Evolutionary conservation across 345 rosid genomes (phyloP).

Genomic region (Passiflora organensis): DNA sequence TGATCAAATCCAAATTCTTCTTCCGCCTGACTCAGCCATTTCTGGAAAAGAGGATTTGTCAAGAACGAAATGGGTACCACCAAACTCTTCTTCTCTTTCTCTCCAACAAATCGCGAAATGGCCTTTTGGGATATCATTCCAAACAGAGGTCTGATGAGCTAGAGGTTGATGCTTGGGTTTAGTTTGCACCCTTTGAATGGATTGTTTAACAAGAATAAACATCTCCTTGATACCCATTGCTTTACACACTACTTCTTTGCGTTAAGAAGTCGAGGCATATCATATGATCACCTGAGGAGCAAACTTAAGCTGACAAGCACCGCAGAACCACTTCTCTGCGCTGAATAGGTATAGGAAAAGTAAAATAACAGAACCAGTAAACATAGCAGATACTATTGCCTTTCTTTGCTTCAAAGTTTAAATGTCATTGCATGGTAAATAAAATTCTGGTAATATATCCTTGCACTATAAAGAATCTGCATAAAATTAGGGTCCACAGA

Average conservation of each 20-base stretch:
- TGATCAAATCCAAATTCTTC: constrained; percentile 11
- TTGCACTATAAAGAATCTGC: background rate
- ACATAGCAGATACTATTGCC: too few relatives aligned
- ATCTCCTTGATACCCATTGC: background rate
- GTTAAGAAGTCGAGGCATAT: too few relatives aligned
- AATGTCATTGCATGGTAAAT: background rate
- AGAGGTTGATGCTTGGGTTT: background rate
- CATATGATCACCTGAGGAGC: too few relatives aligned
- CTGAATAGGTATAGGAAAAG: too few relatives aligned
- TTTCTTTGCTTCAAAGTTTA: too few relatives aligned
- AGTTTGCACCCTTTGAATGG: background rate
- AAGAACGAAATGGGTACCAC: constrained; percentile 2
- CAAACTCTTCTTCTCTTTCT: constrained; percentile 19
- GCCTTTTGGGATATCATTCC: constrained; percentile 29
- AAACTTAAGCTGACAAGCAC: too few relatives aligned
- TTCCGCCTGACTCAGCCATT: background rate
- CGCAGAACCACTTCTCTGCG: too few relatives aligned
- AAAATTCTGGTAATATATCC: background rate
- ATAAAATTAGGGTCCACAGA: background rate
- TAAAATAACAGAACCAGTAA: too few relatives aligned
- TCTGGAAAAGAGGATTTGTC: constrained; percentile 8
- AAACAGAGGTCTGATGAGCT: background rate
- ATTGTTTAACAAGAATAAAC: constrained; percentile 8
- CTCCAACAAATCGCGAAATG: constrained; percentile 36
- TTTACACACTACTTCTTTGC: too few relatives aligned